Evolutionary conservation across 768 basidiomycete genomes (phyloP).

Genomic region (Porpolomopsis calyptriformis): DNA sequence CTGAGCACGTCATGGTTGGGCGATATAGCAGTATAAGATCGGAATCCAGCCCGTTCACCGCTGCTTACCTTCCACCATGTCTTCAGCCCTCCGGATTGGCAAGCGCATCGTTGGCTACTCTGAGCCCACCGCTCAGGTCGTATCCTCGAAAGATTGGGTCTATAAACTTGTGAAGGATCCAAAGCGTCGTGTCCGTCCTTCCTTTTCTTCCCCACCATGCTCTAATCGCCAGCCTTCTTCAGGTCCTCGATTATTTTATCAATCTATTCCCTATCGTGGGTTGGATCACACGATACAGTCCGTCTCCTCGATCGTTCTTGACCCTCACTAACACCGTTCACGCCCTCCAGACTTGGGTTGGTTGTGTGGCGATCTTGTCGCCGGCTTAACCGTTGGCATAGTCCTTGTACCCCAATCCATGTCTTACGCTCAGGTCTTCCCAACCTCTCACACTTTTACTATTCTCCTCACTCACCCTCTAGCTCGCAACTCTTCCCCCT

Average conservation of each 20-base stretch:
- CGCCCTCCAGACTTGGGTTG: constrained; percentile 52
- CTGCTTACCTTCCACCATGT: constrained; percentile 5
- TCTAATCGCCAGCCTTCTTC: constrained; percentile 3
- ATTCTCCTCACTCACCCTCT: background rate
- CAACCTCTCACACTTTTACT: background rate
- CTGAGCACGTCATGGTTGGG: background rate
- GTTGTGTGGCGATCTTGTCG: constrained; percentile 79
- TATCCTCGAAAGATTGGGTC: constrained; percentile 51
- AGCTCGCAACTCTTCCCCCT: constrained; percentile 77
- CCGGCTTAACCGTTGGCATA: constrained; percentile 88
- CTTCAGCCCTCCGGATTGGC: constrained; percentile 33
- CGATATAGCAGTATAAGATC: background rate
- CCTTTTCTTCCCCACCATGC: constrained; percentile 1
- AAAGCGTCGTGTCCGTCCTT: constrained; percentile 34
- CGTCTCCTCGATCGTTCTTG: constrained; percentile 20
- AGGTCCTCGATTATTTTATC: constrained; percentile 56
- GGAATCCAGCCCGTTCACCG: background rate
- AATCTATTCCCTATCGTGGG: constrained; percentile 75
- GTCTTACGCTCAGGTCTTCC: constrained; percentile 68
- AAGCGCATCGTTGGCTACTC: constrained; percentile 54
- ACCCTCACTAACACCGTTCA: background rate
- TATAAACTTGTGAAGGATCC: constrained; percentile 33
- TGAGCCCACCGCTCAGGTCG: constrained; percentile 46
- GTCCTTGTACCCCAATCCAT: constrained; percentile 92
- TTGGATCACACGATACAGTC: constrained; percentile 86